These are phyloP conservation scores for Plasmodium ovale DNA, from an alignment of 169 alveolate genomes.

Conservation along the genomic window DNA sequence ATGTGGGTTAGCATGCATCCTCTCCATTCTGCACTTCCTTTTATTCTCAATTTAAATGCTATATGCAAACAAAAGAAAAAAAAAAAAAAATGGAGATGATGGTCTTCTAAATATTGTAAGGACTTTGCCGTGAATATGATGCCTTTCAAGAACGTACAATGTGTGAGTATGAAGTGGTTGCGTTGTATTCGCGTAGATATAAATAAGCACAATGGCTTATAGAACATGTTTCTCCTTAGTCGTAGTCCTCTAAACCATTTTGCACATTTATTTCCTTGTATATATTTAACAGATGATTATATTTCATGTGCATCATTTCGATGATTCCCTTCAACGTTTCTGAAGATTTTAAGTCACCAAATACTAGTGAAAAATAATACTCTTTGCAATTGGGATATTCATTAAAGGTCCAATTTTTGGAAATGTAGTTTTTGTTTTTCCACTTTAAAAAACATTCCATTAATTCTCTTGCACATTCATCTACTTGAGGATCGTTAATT, in stretches of 20 bases:
- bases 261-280: constrained; percentile 40
- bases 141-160: no score
- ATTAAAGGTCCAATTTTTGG: constrained; percentile 72
- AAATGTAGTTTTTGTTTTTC: constrained; percentile 72
- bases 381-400: constrained; percentile 74
- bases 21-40: no score
- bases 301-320: constrained; percentile 77
- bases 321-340: constrained; percentile 66
- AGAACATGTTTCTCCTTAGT: not conserved
- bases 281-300: constrained; percentile 59
- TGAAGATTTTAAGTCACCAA: constrained; percentile 71
- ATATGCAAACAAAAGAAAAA: no score
- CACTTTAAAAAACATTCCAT: constrained; percentile 75
- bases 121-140: no score
- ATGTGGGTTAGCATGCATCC: no score
- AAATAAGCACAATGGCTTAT: not conserved
- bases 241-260: not conserved
- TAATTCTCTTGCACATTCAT: constrained; percentile 74
- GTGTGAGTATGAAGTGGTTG: no score
- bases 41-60: no score
- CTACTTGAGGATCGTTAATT: constrained; percentile 76
- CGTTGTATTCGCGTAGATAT: not conserved
- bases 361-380: constrained; percentile 65
- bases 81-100: no score
- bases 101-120: no score